phyloP scores from a whole-genome alignment of 495 filamentous ascomycete species.

The Talaromyces ruber region DNA sequence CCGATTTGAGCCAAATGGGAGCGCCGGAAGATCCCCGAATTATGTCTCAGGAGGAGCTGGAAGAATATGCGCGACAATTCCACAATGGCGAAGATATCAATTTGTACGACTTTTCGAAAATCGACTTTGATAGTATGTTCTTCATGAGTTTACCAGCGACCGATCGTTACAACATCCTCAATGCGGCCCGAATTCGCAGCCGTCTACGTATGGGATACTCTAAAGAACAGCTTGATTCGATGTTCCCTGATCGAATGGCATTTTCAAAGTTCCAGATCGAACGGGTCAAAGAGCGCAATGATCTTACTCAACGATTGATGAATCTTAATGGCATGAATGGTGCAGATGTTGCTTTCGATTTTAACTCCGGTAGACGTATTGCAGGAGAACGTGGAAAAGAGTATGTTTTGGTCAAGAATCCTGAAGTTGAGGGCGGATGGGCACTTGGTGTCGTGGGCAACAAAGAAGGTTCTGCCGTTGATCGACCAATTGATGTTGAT shows the following conservation, averaged over 20 bases:
- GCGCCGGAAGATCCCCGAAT: constrained; percentile 85
- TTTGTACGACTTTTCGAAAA: constrained; percentile 97
- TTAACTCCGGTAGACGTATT: constrained; percentile 57
- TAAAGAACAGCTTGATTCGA: constrained; percentile 87
- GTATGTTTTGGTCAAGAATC: constrained; percentile 93
- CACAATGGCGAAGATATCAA: constrained; percentile 92
- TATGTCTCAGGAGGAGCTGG: constrained; percentile 87
- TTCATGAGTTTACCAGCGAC: constrained; percentile 82
- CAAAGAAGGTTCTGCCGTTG: constrained; percentile 61
- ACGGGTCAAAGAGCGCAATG: constrained; percentile 80
- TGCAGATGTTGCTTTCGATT: constrained; percentile 53
- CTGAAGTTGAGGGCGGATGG: constrained; percentile 93
- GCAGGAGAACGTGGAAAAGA: constrained; percentile 86
- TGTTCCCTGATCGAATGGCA: constrained; percentile 98
- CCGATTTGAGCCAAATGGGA: constrained; percentile 73
- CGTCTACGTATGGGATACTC: constrained; percentile 89
- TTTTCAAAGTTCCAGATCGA: constrained; percentile 97
- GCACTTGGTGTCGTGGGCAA: constrained; percentile 87
- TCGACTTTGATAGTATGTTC: constrained; percentile 91
- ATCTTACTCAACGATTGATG: constrained; percentile 94
- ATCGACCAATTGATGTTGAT: constrained; percentile 88
- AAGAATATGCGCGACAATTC: constrained; percentile 88
- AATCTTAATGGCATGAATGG: constrained; percentile 84
- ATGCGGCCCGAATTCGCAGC: constrained; percentile 80
- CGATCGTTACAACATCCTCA: constrained; percentile 95